These are phyloP conservation scores for Entomortierella beljakovae DNA, from an alignment of 192 early-diverging fungal species.

Conservation along the genomic window DNA sequence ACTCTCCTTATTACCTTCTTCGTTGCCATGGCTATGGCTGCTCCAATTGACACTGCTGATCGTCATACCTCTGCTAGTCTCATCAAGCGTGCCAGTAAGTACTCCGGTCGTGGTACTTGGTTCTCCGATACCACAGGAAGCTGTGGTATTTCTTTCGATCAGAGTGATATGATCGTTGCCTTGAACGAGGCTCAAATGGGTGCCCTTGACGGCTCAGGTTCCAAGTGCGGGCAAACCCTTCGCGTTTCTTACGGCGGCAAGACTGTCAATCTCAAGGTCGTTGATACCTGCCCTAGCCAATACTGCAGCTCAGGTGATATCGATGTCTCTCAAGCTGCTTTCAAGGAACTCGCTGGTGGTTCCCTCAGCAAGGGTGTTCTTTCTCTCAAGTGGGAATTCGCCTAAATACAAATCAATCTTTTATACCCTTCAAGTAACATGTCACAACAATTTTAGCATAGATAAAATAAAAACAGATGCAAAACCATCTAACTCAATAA, in stretches of 20 bases:
- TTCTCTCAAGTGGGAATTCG: conserved; percentile 22
- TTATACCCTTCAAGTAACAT: too few relatives aligned
- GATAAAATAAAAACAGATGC: too few relatives aligned
- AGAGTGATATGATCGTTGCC: conserved; percentile 22
- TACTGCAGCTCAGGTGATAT: conserved; percentile 15
- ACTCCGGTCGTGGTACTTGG: conserved; percentile 24
- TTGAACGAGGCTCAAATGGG: conserved; percentile 30
- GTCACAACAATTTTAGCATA: too few relatives aligned
- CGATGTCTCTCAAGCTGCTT: conserved; percentile 26
- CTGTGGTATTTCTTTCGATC: conserved; percentile 15
- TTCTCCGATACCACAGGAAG: conserved; percentile 23
- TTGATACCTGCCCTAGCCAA: conserved; percentile 30
- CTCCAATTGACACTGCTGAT: background rate
- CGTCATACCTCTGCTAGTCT: background rate
- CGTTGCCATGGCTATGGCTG: conserved; percentile 7
- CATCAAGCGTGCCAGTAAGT: conserved; percentile 4
- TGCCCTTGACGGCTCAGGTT: conserved; percentile 15
- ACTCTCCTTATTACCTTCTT: conserved; percentile 1
- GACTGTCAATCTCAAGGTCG: conserved; percentile 14
- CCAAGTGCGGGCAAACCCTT: conserved; percentile 18
- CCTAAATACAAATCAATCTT: conserved; percentile 1
- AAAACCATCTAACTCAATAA: too few relatives aligned
- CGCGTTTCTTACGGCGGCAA: conserved; percentile 16
- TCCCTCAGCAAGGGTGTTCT: conserved; percentile 1
- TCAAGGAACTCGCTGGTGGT: conserved; percentile 17